Evolutionary conservation across 2,329 filamentous ascomycete species (phyloP).

Genomic region (Exophiala lecanii-corni): DNA sequence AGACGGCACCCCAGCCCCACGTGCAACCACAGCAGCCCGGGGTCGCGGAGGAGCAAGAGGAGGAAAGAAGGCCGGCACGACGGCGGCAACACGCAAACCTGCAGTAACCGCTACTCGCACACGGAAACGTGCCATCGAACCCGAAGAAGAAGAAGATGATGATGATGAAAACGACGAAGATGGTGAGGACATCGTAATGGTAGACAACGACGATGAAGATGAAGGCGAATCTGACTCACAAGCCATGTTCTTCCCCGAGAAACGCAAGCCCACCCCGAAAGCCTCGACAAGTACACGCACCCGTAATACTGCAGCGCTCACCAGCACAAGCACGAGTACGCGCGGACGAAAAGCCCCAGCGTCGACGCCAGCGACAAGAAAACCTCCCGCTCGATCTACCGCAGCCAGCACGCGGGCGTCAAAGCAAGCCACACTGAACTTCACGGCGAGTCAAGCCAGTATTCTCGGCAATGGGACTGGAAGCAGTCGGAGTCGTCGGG

Average conservation of each 20-base stretch:
- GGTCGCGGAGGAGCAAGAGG: constrained; percentile 46
- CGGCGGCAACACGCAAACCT: constrained; percentile 35
- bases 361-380: constrained; percentile 24
- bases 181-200: constrained; percentile 38
- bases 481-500: constrained; percentile 27
- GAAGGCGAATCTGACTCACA: constrained; percentile 31
- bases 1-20: constrained; percentile 39
- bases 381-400: constrained; percentile 36
- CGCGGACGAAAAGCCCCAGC: constrained; percentile 14
- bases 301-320: constrained; percentile 5
- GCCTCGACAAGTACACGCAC: constrained; percentile 1
- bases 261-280: constrained; percentile 8
- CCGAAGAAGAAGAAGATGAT: constrained; percentile 35
- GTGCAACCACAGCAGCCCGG: constrained; percentile 39
- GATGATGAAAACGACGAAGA: no score
- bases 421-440: constrained; percentile 40
- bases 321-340: constrained; percentile 4
- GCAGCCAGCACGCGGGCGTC: constrained; percentile 7
- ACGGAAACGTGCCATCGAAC: constrained; percentile 30
- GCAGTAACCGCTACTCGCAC: constrained; percentile 25
- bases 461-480: constrained; percentile 24
- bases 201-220: constrained; percentile 36
- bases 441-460: constrained; percentile 35
- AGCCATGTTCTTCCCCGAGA: constrained; percentile 26
- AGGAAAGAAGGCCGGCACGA: constrained; percentile 39